A percentile compares a stretch with the other conserved stretches of the same genome.
Evolutionary conservation across 495 filamentous ascomycete genomes (phyloP).

Genomic region (Neurospora sp.): DNA sequence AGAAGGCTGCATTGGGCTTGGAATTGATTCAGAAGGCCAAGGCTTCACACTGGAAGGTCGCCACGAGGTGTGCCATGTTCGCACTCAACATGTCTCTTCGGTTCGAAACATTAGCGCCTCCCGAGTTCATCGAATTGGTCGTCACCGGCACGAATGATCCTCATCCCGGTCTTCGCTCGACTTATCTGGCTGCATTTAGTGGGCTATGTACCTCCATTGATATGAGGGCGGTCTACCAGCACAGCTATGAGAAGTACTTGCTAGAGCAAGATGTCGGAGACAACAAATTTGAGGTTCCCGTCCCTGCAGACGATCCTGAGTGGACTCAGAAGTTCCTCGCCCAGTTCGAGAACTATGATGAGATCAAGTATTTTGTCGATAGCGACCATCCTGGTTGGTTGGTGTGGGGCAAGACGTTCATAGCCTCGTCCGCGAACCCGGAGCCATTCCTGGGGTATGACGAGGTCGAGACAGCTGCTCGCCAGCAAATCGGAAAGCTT

Average conservation of each 20-base stretch:
- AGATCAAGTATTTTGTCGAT: constrained; percentile 78
- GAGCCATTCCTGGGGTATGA: constrained; percentile 69
- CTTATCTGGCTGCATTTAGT: constrained; percentile 71
- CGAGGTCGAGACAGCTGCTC: constrained; percentile 62
- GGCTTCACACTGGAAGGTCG: constrained; percentile 91
- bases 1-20: constrained; percentile 68
- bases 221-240: constrained; percentile 71
- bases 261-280: constrained; percentile 62
- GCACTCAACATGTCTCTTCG: constrained; percentile 79
- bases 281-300: constrained; percentile 63
- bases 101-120: constrained; percentile 75
- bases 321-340: constrained; percentile 72
- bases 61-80: constrained; percentile 76
- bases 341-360: constrained; percentile 65
- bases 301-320: constrained; percentile 57
- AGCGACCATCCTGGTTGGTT: constrained; percentile 92
- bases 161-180: constrained; percentile 73
- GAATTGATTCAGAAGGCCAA: constrained; percentile 71
- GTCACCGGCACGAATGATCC: constrained; percentile 76
- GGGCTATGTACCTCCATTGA: constrained; percentile 75
- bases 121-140: constrained; percentile 75
- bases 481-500: constrained; percentile 70
- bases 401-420: constrained; percentile 84
- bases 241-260: constrained; percentile 79
- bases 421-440: constrained; percentile 61